These are phyloP conservation scores for Solanum microdontum DNA, from an alignment of 257 asterid species.

Conservation along the genomic window DNA sequence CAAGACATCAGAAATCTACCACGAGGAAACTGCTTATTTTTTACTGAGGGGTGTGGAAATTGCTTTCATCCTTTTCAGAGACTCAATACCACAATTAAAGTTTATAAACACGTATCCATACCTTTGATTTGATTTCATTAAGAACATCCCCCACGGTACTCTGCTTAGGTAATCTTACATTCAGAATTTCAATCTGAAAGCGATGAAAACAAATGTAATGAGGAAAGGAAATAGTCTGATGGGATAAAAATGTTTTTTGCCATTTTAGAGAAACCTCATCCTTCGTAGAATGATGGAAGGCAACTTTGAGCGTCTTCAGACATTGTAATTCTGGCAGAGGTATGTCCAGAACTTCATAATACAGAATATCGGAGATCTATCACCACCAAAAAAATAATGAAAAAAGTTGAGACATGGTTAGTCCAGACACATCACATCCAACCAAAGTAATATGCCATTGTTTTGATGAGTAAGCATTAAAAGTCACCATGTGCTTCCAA, in stretches of 20 bases:
- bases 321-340: conserved; percentile 98
- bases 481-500: background rate
- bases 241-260: background rate
- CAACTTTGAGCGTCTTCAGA: conserved; percentile 86
- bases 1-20: background rate
- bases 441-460: background rate
- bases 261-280: conserved; percentile 59
- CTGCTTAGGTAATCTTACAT: conserved; percentile 84
- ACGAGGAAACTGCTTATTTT: background rate
- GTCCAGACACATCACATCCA: conserved; percentile 1
- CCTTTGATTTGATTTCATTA: conserved; percentile 90
- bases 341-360: conserved; percentile 93
- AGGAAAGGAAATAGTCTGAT: background rate
- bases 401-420: background rate
- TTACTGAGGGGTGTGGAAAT: background rate
- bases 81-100: background rate
- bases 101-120: conserved; percentile 1
- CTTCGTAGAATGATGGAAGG: conserved; percentile 86
- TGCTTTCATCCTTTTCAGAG: background rate
- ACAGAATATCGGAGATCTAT: conserved; percentile 83
- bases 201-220: background rate
- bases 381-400: conserved; percentile 1
- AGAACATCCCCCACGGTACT: conserved; percentile 97
- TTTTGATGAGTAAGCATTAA: background rate
- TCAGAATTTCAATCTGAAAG: conserved; percentile 69